phyloP scores from a whole-genome alignment of 1,284 basidiomycete species.

The Ceratobasidium sp. region DNA sequence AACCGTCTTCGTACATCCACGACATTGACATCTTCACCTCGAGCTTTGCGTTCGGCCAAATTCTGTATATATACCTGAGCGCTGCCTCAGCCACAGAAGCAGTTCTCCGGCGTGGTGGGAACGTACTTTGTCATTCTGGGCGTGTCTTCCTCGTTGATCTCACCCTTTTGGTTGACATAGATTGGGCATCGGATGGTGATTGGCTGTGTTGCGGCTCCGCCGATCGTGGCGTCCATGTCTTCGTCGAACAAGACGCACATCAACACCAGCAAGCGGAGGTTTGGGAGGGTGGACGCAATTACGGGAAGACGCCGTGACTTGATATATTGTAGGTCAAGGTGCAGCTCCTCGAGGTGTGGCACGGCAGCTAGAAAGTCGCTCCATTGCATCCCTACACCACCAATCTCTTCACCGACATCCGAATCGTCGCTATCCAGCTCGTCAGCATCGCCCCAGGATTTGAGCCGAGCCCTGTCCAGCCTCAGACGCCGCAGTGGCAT shows the following conservation, averaged over 20 bases:
- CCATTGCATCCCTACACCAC: neutral
- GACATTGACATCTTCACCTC: neutral
- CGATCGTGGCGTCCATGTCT: neutral
- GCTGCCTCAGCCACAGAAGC: neutral
- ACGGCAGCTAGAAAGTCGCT: neutral
- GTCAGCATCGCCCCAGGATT: neutral
- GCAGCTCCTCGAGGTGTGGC: slow-evolving; percentile 6
- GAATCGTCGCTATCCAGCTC: neutral
- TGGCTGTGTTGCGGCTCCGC: neutral
- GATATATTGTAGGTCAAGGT: neutral
- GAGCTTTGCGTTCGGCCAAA: neutral
- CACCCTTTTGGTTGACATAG: neutral
- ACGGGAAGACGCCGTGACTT: neutral
- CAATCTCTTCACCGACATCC: neutral
- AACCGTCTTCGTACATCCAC: neutral
- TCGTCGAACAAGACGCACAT: neutral
- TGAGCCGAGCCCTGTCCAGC: neutral
- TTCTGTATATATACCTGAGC: neutral
- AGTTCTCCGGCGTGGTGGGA: neutral
- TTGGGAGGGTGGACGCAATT: neutral
- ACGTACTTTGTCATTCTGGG: neutral
- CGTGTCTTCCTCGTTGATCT: neutral
- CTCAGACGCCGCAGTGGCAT: slow-evolving; percentile 7
- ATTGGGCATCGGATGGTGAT: neutral
- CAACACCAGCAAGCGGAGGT: neutral